Conservation (phyloP, 1,139 yeast genomes). For the Diutina scorzettiae region DNA sequence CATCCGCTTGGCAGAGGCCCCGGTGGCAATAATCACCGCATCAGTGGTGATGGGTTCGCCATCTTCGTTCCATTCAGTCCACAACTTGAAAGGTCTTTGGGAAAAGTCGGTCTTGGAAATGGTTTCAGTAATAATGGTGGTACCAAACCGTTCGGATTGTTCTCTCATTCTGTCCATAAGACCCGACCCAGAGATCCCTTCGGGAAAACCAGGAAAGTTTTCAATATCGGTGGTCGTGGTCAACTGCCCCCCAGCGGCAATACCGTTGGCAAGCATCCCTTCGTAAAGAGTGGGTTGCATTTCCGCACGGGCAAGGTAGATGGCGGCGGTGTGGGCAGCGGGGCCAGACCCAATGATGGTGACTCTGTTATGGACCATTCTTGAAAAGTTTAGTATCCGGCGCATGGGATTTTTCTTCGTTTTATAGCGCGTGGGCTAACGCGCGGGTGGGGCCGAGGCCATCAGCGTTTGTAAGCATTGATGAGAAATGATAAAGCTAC, state of each 20-base stretch:
- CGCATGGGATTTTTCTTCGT: not conserved
- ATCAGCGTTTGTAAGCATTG: not conserved
- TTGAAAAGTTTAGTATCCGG: slow-evolving; percentile 11
- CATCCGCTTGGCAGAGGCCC: slow-evolving; percentile 95
- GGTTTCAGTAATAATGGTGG: slow-evolving; percentile 90
- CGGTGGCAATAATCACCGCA: slow-evolving; percentile 87
- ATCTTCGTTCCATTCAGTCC: slow-evolving; percentile 93
- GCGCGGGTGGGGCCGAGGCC: not conserved
- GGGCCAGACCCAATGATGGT: slow-evolving; percentile 97
- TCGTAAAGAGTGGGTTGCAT: slow-evolving; percentile 87
- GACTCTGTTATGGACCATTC: slow-evolving; percentile 79
- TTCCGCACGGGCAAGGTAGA: slow-evolving; percentile 93
- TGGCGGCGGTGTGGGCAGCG: slow-evolving; percentile 98
- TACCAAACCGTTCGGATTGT: slow-evolving; percentile 80
- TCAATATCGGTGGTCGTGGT: slow-evolving; percentile 97
- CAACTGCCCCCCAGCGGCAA: slow-evolving; percentile 98
- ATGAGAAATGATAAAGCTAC: too few species aligned
- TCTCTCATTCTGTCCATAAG: slow-evolving; percentile 91
- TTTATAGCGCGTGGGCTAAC: not conserved
- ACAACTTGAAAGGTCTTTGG: slow-evolving; percentile 81
- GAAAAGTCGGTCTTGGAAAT: slow-evolving; percentile 82
- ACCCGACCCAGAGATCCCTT: slow-evolving; percentile 77
- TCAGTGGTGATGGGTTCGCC: slow-evolving; percentile 85
- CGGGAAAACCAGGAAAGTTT: slow-evolving; percentile 97
- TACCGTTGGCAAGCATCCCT: slow-evolving; percentile 94